A percentile compares a stretch with the other conserved stretches of the same genome.
phyloP scores from a whole-genome alignment of 140 eudicot species.

The Cichorium intybus region DNA sequence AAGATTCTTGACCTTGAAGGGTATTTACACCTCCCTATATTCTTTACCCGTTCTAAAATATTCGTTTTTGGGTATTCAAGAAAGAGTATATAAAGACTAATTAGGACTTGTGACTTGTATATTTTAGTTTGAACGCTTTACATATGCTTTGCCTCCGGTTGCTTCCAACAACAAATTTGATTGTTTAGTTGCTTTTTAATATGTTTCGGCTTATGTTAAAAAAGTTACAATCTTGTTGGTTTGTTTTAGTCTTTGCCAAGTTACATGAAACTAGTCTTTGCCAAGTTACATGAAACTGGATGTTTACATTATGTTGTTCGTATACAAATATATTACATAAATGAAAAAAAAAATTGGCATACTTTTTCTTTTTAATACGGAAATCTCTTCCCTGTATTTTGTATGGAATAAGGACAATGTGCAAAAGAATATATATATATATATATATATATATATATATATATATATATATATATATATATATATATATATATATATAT shows the following conservation, averaged over 20 bases:
- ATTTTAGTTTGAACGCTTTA: not conserved
- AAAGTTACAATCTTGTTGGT: not conserved
- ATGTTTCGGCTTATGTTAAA: not conserved
- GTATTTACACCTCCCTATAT: not conserved
- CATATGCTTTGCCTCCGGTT: constrained; percentile 17
- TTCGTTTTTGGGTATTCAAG: constrained; percentile 34
- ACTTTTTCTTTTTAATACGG: no score
- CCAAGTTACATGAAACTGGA: not conserved
- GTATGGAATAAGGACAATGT: no score
- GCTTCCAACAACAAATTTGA: not conserved
- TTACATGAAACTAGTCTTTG: not conserved
- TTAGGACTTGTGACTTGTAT: constrained; percentile 4
- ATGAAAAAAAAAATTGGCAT: no score
- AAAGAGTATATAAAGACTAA: constrained; percentile 3
- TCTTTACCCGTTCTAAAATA: not conserved
- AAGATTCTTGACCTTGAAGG: not conserved
- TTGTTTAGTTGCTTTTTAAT: not conserved
- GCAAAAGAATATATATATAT: no score
- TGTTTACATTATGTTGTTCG: no score
- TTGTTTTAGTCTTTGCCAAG: not conserved
- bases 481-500: no score
- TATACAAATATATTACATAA: no score
- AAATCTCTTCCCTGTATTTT: no score
- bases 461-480: no score
- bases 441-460: no score